Evolutionary conservation across 495 filamentous ascomycete species (phyloP), one percentile per base, ranked within the genome.

Genomic region (Aspergillus cavernicola): DNA sequence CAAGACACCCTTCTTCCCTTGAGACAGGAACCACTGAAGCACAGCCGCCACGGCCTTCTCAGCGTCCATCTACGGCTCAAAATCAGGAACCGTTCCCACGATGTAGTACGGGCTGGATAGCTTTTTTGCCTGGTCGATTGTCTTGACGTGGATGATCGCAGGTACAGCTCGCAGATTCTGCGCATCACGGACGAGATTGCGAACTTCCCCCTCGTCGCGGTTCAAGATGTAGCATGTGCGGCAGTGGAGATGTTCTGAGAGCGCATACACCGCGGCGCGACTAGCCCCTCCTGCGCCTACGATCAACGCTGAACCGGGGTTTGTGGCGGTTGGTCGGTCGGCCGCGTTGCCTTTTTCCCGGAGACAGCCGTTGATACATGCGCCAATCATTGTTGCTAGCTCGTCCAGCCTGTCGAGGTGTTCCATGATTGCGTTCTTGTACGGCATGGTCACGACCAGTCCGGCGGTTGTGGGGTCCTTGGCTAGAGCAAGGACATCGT

Each of bases 241-340:
- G 73, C 75, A 82, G 13, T 74, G 65, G 51, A 87, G 71, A 63
- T 74, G 80, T 39, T 73, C 76, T 55, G 70, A 67, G 24, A 87
- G 65, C 3, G 84, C 75, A 56, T 86, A 88, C 4, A 87, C 76
- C 19, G 83, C 82, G 10, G 77, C 79, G 13, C 85, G 69, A 33
- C 80, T 78, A 2, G 84, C 84, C 10, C 84, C 85, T 11, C 85
- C 85, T 4, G 81, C 82, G 9, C 85, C 85, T 41, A 69, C 66
- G 13, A 84, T 78, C 51, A 84, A 51, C 23, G 68, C 81, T 13
- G 32, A 3, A 10, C 32, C 32, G 4, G 5, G 5, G 11, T 15
- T 35, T 11, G 6, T 13, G 3, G 6, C 32, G 4, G 32, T 35
- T 11, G 80, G 80, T 35, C 66, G 64, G 55, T 61, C 66, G 49